Base-by-base conservation (phyloP, 2,329 filamentous ascomycete genomes). In the Aspergillus sp. region DNA sequence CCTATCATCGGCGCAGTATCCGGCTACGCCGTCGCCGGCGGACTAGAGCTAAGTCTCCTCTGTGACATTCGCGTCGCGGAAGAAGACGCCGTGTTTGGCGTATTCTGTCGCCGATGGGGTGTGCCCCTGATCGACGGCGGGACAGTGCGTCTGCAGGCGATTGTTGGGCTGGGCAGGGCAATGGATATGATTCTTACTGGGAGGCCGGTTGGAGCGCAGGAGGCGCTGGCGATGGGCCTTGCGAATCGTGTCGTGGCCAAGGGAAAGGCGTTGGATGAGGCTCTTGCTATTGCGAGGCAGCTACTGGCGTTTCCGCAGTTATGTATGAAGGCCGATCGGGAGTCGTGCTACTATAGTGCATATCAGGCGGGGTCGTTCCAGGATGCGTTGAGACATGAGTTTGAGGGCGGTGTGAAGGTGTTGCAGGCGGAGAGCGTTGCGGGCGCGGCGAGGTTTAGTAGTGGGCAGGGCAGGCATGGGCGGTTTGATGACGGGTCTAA, bases 171-270 rank as follows among this genome's bases (percentile, higher is more conserved):
- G 1, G 79, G 79, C 0, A 62, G 79, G 2, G 80, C 81, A 0
- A 55, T 83, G 50, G 81, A 83, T 61, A 79, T 83, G 75, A 80
- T 83, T 14, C 66, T 84, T 4, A 83, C 81, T 0, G 81, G 82
- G 0, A 66, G 79, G 1, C 59, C 73, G 0, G 77, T 83, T 0
- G 57, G 55, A 0, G 80, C 80, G 0, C 58, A 72, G 16, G 80
- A 84, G 57, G 80, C 80, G 0, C 57, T 80, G 24, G 46, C 61
- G 1, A 80, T 82, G 68, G 81, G 80, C 0, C 67, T 83, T 7
- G 80, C 75, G 8, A 82, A 78, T 60, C 69, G 80, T 0, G 73
- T 83, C 0, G 79, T 82, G 1, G 69, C 73, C 0, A 77, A 76
- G 53, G 81, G 79, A 0, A 72, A 74, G 52, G 76, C 76, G 3